Evolutionary conservation across 164 flowering plant genomes (phyloP).

Genomic region (Nymphaea thermarum): DNA sequence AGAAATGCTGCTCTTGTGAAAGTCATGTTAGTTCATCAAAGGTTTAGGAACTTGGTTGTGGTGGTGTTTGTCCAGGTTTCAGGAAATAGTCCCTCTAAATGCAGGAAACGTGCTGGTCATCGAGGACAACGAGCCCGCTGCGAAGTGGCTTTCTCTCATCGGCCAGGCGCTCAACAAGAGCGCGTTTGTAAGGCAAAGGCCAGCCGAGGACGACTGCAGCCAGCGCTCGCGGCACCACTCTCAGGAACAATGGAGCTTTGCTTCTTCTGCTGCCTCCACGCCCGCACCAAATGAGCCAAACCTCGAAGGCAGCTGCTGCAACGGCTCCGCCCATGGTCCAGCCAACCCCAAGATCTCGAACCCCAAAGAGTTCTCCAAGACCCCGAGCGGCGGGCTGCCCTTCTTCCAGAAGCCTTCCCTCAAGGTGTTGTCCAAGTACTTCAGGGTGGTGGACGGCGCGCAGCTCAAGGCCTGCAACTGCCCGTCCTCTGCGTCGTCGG

Average conservation of each 20-base stretch:
- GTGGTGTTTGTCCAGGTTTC: slow-evolving; percentile 52
- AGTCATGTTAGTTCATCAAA: neutral
- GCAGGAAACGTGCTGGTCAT: slow-evolving; percentile 83
- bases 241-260: neutral
- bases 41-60: neutral
- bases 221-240: neutral
- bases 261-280: neutral
- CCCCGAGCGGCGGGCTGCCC: slow-evolving; percentile 13
- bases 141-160: slow-evolving; percentile 76
- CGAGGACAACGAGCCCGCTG: slow-evolving; percentile 91
- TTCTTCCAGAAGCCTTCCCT: slow-evolving; percentile 71
- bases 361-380: slow-evolving; percentile 11
- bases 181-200: slow-evolving; percentile 9
- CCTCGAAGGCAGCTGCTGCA: neutral
- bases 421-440: slow-evolving; percentile 47
- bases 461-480: slow-evolving; percentile 80
- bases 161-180: slow-evolving; percentile 60
- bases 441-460: slow-evolving; percentile 40
- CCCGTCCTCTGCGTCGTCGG: slow-evolving; percentile 17
- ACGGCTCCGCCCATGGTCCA: slow-evolving; percentile 13
- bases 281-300: neutral
- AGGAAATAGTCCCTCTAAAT: slow-evolving; percentile 90
- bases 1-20: neutral
- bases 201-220: neutral
- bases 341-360: slow-evolving; percentile 7